phyloP scores from a whole-genome alignment of 495 filamentous ascomycete species.

The Glutinoglossum americanum region DNA sequence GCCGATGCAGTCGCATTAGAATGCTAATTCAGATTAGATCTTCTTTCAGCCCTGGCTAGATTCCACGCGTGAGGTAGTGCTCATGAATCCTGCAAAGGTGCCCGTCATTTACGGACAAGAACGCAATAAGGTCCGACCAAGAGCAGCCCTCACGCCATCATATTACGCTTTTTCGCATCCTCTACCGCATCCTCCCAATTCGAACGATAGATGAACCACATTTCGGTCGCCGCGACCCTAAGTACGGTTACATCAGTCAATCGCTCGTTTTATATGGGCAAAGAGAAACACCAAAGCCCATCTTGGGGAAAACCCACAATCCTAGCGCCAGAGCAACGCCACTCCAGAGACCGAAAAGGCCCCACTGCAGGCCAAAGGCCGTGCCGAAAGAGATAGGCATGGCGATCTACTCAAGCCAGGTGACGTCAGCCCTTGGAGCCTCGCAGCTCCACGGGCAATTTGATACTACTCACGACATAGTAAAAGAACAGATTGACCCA shows the following conservation, averaged over 20 bases:
- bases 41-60: too few species aligned
- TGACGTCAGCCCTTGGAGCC: background rate
- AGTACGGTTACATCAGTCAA: background rate
- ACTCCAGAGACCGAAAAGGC: constrained; percentile 12
- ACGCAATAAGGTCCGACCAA: background rate
- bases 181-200: constrained; percentile 5
- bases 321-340: constrained; percentile 9
- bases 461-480: constrained; percentile 6
- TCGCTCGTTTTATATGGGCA: background rate
- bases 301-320: background rate
- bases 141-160: background rate
- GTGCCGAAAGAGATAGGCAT: constrained; percentile 10
- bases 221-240: constrained; percentile 3
- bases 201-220: constrained; percentile 1
- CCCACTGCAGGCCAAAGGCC: constrained; percentile 11
- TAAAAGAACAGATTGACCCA: constrained; percentile 8
- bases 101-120: too few species aligned
- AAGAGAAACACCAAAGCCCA: background rate
- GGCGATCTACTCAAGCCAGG: constrained; percentile 6
- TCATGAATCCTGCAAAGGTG: too few species aligned
- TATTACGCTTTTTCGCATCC: constrained; percentile 4
- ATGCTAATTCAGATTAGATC: too few species aligned
- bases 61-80: too few species aligned
- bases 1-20: too few species aligned
- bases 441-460: background rate